Conservation (phyloP, 2,329 filamentous ascomycete species). For the Ceratocystis cacaofunesta region DNA sequence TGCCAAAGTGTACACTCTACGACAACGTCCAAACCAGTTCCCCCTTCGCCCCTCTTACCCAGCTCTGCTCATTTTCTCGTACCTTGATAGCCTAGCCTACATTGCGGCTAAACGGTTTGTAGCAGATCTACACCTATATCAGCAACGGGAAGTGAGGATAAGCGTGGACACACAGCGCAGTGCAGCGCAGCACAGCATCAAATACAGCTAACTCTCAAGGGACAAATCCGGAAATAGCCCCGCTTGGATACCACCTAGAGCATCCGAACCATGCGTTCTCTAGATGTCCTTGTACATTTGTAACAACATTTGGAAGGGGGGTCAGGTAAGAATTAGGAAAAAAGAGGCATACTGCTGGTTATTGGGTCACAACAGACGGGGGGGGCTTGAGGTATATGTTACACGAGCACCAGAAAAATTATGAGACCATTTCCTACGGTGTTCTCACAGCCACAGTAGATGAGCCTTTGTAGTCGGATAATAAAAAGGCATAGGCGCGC, state of each 20-base stretch:
- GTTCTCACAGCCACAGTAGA: not conserved
- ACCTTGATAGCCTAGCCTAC: not conserved
- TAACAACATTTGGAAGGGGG: not conserved
- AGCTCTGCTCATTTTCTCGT: not conserved
- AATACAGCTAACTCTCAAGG: not conserved
- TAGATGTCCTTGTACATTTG: not conserved
- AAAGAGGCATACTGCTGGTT: slow-evolving; percentile 4
- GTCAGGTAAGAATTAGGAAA: not conserved
- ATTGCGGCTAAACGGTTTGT: not conserved
- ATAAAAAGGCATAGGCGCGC: not conserved
- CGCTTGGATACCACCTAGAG: not conserved
- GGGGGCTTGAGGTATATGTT: not conserved
- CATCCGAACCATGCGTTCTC: not conserved
- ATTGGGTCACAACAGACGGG: not conserved
- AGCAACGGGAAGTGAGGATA: not conserved
- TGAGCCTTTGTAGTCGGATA: not conserved
- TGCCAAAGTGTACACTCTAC: not conserved
- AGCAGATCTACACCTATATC: not conserved
- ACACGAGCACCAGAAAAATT: not conserved
- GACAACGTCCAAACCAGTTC: not conserved
- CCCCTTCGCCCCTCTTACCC: not conserved
- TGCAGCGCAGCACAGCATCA: not conserved
- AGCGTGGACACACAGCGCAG: not conserved
- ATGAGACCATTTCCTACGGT: not conserved
- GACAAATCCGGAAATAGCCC: not conserved